Evolutionary conservation across 768 basidiomycete genomes (phyloP).

Genomic region (Hebeloma cylindrosporum): DNA sequence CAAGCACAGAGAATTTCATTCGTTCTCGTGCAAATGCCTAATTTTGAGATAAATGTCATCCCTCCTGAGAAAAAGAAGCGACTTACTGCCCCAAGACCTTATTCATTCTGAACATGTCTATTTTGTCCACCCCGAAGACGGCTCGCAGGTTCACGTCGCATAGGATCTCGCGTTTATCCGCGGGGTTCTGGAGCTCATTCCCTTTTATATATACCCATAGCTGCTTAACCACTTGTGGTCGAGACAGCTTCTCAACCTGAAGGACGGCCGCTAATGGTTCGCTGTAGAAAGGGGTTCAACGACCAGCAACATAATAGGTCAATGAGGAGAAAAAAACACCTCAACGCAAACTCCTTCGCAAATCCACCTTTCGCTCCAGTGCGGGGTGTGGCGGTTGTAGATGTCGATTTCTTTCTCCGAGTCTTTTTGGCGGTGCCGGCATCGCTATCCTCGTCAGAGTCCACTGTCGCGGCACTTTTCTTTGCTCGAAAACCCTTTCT

Average conservation of each 20-base stretch:
- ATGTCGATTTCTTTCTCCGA: constrained; percentile 40
- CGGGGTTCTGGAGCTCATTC: constrained; percentile 81
- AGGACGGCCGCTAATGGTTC: constrained; percentile 71
- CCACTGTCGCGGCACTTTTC: constrained; percentile 57
- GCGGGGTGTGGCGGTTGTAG: constrained; percentile 36
- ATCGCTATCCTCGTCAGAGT: constrained; percentile 54
- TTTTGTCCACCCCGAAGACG: constrained; percentile 77
- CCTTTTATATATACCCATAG: constrained; percentile 89
- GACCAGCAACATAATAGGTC: constrained; percentile 12
- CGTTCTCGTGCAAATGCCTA: constrained; percentile 29
- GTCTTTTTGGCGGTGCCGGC: constrained; percentile 38
- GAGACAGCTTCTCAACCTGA: constrained; percentile 67
- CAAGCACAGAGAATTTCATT: too few species aligned
- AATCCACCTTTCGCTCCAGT: constrained; percentile 69
- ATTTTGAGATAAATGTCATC: constrained; percentile 1
- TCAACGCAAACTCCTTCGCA: constrained; percentile 72
- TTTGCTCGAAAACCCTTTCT: constrained; percentile 44
- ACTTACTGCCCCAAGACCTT: constrained; percentile 79
- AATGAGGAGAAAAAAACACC: constrained; percentile 40
- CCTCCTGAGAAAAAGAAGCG: neutral
- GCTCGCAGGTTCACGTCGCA: constrained; percentile 74
- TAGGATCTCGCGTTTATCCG: constrained; percentile 79
- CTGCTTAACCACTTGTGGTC: constrained; percentile 88
- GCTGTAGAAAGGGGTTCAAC: constrained; percentile 37
- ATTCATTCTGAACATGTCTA: constrained; percentile 97